Evolutionary conservation across 768 basidiomycete genomes (phyloP), one percentile per base, ranked within the genome.

Genomic region (Tephrocybe sp.): DNA sequence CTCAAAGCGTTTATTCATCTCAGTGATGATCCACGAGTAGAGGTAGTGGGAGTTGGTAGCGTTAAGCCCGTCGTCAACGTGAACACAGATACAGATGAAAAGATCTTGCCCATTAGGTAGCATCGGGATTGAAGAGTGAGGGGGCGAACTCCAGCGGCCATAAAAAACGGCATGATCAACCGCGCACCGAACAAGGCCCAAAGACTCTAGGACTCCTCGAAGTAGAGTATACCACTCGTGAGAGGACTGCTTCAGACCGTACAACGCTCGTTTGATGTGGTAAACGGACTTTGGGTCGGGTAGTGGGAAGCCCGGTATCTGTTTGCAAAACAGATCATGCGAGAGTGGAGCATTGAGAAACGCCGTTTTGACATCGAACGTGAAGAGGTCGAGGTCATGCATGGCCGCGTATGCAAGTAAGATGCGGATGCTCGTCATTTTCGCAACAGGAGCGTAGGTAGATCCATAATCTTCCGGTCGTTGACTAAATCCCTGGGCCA

Each of bases 401-500:
- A 53, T 40, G 1, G 58, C 55, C 0, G 65, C 60, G 31, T 47
- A 51, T 0, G 66, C 64, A 6, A 73, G 53, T 9, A 63, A 27
- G 3, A 49, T 48, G 0, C 59, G 45, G 5, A 68, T 55, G 25
- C 63, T 57, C 0, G 53, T 45, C 15, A 60, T 38, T 22, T 57
- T 56, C 0, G 57, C 60, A 12, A 65, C 61, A 0, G 68, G 67
- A 8, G 71, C 61, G 45, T 62, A 71, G 0, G 66, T 69, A 15
- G 66, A 57, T 3, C 60, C 62, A 53, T 59, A 75, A 31, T 74
- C 67, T 4, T 68, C 69, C 0, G 63, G 62, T 0, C 55, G 42
- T 24, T 69, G 68, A 4, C 44, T 52, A 31, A 55, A 62, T 4
- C 27, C 64, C 29, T 57, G 49, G 0, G 59, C 63, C 9, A 65